Conservation (phyloP, 1,284 basidiomycete species). For the Tausonia pullulans region DNA sequence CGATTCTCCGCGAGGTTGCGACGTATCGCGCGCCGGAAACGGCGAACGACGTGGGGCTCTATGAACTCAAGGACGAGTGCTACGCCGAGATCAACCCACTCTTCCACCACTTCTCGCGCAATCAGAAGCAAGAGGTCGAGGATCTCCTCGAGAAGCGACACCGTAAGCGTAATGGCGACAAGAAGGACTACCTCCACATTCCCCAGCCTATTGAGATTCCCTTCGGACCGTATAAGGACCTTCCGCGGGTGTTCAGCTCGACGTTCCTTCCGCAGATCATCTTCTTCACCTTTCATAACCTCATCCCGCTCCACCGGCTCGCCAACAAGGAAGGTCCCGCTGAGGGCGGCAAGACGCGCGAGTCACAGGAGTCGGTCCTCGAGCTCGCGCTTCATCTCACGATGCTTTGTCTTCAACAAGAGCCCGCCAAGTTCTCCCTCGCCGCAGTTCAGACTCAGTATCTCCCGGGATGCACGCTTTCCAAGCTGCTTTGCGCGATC, state of each 20-base stretch:
- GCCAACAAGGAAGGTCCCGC: constrained; percentile 27
- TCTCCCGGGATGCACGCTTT: constrained; percentile 44
- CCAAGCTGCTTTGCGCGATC: constrained; percentile 60
- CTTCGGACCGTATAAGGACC: constrained; percentile 51
- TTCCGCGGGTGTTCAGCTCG: constrained; percentile 52
- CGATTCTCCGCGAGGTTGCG: constrained; percentile 65
- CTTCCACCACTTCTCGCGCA: constrained; percentile 91
- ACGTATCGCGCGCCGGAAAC: constrained; percentile 69
- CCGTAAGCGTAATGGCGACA: constrained; percentile 46
- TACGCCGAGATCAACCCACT: constrained; percentile 88
- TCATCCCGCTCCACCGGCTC: constrained; percentile 37
- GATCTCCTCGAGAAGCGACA: constrained; percentile 57
- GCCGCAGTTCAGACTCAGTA: constrained; percentile 40
- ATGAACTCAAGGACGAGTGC: constrained; percentile 72
- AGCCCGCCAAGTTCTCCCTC: constrained; percentile 50
- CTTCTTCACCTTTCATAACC: constrained; percentile 61
- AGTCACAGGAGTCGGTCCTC: constrained; percentile 72
- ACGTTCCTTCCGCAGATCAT: constrained; percentile 60
- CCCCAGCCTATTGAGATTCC: constrained; percentile 57
- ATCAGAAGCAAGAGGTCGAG: constrained; percentile 91
- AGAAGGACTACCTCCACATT: constrained; percentile 54
- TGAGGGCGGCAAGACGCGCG: constrained; percentile 34
- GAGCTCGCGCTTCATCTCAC: constrained; percentile 77
- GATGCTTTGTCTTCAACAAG: constrained; percentile 68
- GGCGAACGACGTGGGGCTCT: constrained; percentile 63